Evolutionary conservation across 2,329 filamentous ascomycete species (phyloP).

Genomic region (Phialemoniopsis sp.): DNA sequence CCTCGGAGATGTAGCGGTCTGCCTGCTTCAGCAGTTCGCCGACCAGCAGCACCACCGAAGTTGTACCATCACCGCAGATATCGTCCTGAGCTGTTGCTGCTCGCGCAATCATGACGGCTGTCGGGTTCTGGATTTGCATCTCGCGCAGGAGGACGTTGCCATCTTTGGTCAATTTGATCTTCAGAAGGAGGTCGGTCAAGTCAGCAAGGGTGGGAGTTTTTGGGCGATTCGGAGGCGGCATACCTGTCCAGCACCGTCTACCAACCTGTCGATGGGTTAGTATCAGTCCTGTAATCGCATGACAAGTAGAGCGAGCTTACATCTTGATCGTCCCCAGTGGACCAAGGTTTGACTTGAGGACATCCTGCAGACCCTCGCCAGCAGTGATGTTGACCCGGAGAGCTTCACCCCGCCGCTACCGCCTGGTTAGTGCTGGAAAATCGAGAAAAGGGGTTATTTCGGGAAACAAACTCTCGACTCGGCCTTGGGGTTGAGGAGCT

Average conservation of each 20-base stretch:
- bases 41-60: slow-evolving; percentile 89
- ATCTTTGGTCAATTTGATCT: slow-evolving; percentile 99
- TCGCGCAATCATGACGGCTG: slow-evolving; percentile 77
- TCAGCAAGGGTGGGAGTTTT: slow-evolving; percentile 15
- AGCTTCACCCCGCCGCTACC: slow-evolving; percentile 91
- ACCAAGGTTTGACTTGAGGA: slow-evolving; percentile 93
- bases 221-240: slow-evolving; percentile 15
- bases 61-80: slow-evolving; percentile 96
- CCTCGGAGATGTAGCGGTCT: slow-evolving; percentile 91
- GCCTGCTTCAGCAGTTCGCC: slow-evolving; percentile 98
- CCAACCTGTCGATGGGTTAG: slow-evolving; percentile 45
- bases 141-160: slow-evolving; percentile 79
- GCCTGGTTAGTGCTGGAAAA: slow-evolving; percentile 19
- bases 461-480: slow-evolving; percentile 77
- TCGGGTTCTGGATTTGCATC: slow-evolving; percentile 98
- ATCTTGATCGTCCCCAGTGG: slow-evolving; percentile 96
- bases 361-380: slow-evolving; percentile 89
- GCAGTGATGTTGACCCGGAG: slow-evolving; percentile 94
- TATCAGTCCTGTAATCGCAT: background rate
- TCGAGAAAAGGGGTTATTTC: slow-evolving; percentile 11
- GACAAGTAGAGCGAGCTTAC: slow-evolving; percentile 36
- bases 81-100: slow-evolving; percentile 97
- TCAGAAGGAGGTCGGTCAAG: slow-evolving; percentile 11
- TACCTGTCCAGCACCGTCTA: slow-evolving; percentile 68
- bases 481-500: slow-evolving; percentile 97